Conservation (phyloP, 352 stramenopile species). For the Halophytophthora batemanensis region DNA sequence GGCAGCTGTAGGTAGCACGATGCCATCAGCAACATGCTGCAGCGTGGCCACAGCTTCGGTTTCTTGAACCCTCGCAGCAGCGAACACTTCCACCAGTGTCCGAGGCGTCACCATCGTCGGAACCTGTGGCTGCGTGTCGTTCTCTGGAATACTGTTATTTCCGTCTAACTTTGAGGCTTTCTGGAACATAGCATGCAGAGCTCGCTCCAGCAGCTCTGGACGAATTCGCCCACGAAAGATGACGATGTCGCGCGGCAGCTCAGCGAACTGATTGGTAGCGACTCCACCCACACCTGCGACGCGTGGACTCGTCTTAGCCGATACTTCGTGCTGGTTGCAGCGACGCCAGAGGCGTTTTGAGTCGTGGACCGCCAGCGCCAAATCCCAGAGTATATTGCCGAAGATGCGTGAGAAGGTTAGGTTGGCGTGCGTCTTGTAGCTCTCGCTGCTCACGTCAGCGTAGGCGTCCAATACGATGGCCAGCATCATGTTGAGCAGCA, state of each 20-base stretch:
- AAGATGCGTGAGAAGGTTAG: slow-evolving; percentile 23
- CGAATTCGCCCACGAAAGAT: slow-evolving; percentile 23
- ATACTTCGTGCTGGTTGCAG: slow-evolving; percentile 7
- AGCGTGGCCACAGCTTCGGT: slow-evolving; percentile 22
- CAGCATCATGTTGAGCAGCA: slow-evolving; percentile 67
- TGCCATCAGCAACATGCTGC: slow-evolving; percentile 15
- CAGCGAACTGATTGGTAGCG: neutral
- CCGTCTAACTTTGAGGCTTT: neutral
- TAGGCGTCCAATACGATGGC: slow-evolving; percentile 60
- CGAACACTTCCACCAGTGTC: slow-evolving; percentile 20
- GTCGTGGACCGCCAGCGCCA: slow-evolving; percentile 15
- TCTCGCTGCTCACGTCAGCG: slow-evolving; percentile 39
- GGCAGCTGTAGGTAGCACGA: neutral
- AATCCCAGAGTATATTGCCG: slow-evolving; percentile 17
- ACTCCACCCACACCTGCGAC: neutral
- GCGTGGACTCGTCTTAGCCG: slow-evolving; percentile 4
- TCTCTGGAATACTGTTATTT: neutral
- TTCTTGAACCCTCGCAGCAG: slow-evolving; percentile 15
- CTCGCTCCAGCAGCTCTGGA: slow-evolving; percentile 12
- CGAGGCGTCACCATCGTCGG: slow-evolving; percentile 9
- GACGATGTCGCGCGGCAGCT: slow-evolving; percentile 13
- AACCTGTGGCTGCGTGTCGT: neutral
- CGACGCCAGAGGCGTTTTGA: neutral
- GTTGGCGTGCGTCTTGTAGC: slow-evolving; percentile 23
- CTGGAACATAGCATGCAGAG: slow-evolving; percentile 11